Percentiles rank a stretch among this genome's conserved stretches.
Evolutionary conservation across 352 stramenopile species (phyloP).

Genomic region (Peronosclerospora sorghi): DNA sequence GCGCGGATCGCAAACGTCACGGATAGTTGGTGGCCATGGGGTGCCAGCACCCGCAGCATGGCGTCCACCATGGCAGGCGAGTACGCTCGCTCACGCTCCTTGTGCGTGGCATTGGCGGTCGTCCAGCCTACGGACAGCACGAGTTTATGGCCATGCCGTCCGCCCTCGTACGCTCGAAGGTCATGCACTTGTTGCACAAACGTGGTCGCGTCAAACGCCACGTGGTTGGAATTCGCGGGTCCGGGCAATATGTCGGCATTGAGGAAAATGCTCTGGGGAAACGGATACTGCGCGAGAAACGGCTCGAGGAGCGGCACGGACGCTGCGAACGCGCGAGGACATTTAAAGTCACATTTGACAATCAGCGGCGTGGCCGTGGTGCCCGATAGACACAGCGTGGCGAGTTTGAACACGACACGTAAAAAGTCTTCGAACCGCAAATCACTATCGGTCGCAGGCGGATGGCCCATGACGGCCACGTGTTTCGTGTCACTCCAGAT

Average conservation of each 20-base stretch:
- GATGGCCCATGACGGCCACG: constrained; percentile 52
- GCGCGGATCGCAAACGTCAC: constrained; percentile 61
- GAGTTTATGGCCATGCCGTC: constrained; percentile 39
- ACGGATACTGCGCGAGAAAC: constrained; percentile 41
- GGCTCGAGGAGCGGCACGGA: constrained; percentile 16
- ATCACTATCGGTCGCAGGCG: constrained; percentile 40
- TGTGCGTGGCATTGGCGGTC: constrained; percentile 37
- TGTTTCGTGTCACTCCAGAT: constrained; percentile 49
- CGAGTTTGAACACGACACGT: constrained; percentile 30
- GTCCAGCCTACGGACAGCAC: constrained; percentile 70
- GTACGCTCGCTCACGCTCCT: constrained; percentile 45
- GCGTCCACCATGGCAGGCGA: constrained; percentile 38
- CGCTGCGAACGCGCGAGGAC: constrained; percentile 30
- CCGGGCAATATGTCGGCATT: constrained; percentile 61
- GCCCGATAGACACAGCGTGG: background rate
- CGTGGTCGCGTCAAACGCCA: constrained; percentile 31
- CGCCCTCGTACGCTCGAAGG: constrained; percentile 17
- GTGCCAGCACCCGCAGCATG: constrained; percentile 38
- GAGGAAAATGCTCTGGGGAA: constrained; percentile 40
- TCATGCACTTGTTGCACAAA: constrained; percentile 36
- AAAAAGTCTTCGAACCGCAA: constrained; percentile 38
- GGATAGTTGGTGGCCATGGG: constrained; percentile 26
- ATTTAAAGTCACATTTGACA: constrained; percentile 72
- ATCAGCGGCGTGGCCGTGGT: constrained; percentile 32
- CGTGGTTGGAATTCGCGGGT: constrained; percentile 26